phyloP scores from a whole-genome alignment of 1,284 basidiomycete species.

The Boletus smithii region DNA sequence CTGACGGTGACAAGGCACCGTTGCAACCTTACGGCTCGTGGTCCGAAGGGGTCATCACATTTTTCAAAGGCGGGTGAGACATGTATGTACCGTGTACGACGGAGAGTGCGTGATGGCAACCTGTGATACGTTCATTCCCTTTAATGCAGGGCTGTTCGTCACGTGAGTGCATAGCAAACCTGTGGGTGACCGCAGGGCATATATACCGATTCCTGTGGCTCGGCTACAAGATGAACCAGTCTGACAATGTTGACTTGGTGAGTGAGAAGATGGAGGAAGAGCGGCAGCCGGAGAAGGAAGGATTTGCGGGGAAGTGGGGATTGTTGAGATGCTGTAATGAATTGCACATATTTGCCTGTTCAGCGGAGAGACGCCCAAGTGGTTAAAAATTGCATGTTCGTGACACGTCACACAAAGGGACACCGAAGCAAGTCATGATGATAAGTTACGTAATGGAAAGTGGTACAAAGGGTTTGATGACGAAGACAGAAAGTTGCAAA shows the following conservation, averaged over 20 bases:
- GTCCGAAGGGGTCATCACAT: slow-evolving; percentile 58
- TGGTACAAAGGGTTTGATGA: slow-evolving; percentile 21
- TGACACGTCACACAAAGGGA: slow-evolving; percentile 3
- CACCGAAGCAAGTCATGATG: neutral
- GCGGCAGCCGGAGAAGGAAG: slow-evolving; percentile 43
- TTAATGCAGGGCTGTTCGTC: slow-evolving; percentile 58
- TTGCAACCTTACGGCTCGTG: slow-evolving; percentile 48
- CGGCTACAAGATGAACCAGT: slow-evolving; percentile 58
- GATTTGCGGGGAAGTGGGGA: slow-evolving; percentile 9
- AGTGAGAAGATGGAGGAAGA: slow-evolving; percentile 62
- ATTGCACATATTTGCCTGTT: no score
- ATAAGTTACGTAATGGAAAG: slow-evolving; percentile 21
- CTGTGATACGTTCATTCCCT: slow-evolving; percentile 63
- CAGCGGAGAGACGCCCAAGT: no score
- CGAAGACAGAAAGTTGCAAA: slow-evolving; percentile 15
- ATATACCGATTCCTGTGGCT: slow-evolving; percentile 57
- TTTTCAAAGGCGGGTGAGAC: slow-evolving; percentile 50
- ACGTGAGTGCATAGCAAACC: slow-evolving; percentile 39
- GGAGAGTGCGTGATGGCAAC: neutral
- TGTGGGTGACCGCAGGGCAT: slow-evolving; percentile 35
- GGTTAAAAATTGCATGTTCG: slow-evolving; percentile 5
- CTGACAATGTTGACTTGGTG: slow-evolving; percentile 59
- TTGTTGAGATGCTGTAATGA: neutral
- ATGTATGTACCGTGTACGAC: no score
- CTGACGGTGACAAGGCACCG: slow-evolving; percentile 25